Evolutionary conservation across 1,284 basidiomycete species (phyloP).

Genomic region (Boletus sp.): DNA sequence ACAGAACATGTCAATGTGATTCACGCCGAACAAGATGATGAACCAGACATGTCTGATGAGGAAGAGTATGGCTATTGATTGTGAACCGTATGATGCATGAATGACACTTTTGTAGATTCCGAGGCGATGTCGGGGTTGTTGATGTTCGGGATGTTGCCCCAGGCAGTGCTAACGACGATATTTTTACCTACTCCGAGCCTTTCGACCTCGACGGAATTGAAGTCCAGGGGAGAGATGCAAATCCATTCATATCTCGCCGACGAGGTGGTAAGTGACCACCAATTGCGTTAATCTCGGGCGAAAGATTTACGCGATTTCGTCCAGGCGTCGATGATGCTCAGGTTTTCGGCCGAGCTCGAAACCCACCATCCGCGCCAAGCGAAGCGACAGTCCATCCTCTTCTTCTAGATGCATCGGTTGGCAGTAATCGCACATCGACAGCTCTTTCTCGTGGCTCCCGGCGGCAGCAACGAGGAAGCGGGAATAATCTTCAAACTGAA

Average conservation of each 20-base stretch:
- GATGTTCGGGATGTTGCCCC: slow-evolving; percentile 42
- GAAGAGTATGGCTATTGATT: slow-evolving; percentile 52
- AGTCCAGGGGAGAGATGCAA: slow-evolving; percentile 39
- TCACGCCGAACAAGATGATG: slow-evolving; percentile 56
- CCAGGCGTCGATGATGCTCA: slow-evolving; percentile 53
- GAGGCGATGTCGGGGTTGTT: slow-evolving; percentile 48
- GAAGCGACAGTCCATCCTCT: slow-evolving; percentile 82
- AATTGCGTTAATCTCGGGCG: background rate
- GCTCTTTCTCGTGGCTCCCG: slow-evolving; percentile 52
- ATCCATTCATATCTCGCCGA: slow-evolving; percentile 53
- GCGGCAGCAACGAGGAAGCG: slow-evolving; percentile 54
- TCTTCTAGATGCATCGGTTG: slow-evolving; percentile 61
- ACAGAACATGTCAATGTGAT: slow-evolving; percentile 40
- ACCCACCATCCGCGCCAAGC: slow-evolving; percentile 45
- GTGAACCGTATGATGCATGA: background rate
- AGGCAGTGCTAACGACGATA: slow-evolving; percentile 38
- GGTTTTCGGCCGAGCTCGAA: slow-evolving; percentile 62
- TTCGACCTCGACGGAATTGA: slow-evolving; percentile 42
- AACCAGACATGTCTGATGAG: slow-evolving; percentile 69
- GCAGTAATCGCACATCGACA: slow-evolving; percentile 44
- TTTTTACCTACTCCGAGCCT: slow-evolving; percentile 55
- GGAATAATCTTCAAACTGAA: slow-evolving; percentile 51
- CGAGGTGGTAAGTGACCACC: slow-evolving; percentile 44
- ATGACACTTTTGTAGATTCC: slow-evolving; percentile 41
- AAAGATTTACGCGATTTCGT: slow-evolving; percentile 8